Percentiles rank a stretch among this genome's conserved stretches.
These are phyloP conservation scores for Fusarium miscanthi DNA, from an alignment of 2,329 filamentous ascomycete species.

Conservation along the genomic window DNA sequence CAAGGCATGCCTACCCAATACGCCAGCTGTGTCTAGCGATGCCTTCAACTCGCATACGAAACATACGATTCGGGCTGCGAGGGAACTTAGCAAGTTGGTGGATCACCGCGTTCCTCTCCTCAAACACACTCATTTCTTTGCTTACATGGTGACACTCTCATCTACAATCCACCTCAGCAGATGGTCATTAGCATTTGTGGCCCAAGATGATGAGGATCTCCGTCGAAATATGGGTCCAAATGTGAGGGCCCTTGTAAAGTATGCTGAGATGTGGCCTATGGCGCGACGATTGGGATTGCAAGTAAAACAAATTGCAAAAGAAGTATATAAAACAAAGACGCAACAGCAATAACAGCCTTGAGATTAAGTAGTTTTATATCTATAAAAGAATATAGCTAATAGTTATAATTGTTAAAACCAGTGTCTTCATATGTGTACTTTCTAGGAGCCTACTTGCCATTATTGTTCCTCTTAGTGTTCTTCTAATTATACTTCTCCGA, in stretches of 20 bases:
- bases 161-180: slow-evolving; percentile 9
- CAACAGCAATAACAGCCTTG: accelerated
- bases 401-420: neutral
- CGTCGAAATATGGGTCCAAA: neutral
- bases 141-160: slow-evolving; percentile 11
- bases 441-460: neutral
- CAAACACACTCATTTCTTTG: slow-evolving; percentile 1
- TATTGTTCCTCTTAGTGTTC: neutral
- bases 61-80: slow-evolving; percentile 3
- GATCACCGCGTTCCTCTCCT: neutral
- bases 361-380: too few relatives aligned
- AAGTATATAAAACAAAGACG: neutral
- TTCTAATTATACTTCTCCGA: neutral
- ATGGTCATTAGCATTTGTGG: slow-evolving; percentile 6
- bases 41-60: neutral
- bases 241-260: neutral
- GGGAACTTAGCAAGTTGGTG: slow-evolving; percentile 3
- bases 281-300: neutral
- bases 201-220: neutral
- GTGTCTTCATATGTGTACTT: slow-evolving; percentile 9
- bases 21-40: neutral
- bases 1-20: neutral
- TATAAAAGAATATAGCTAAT: neutral
- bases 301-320: slow-evolving; percentile 5
- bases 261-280: slow-evolving; percentile 2